These are phyloP conservation scores for Mycena olivaceomarginata DNA, from an alignment of 768 basidiomycete species.

Conservation along the genomic window DNA sequence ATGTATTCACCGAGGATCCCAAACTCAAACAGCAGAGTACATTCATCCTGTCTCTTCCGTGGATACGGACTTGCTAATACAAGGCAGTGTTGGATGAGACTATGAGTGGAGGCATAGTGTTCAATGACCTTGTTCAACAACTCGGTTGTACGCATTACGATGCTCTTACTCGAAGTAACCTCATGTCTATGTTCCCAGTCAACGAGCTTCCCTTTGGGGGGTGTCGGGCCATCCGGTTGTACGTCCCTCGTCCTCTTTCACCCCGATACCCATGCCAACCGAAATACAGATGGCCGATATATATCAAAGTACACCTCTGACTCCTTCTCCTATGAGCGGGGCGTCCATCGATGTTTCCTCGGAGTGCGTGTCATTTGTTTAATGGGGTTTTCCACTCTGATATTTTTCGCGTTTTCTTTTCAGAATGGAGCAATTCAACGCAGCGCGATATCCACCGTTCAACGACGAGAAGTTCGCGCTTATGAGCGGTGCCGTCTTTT, in stretches of 20 bases:
- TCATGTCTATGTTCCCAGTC: slow-evolving; percentile 41
- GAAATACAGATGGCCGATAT: slow-evolving; percentile 71
- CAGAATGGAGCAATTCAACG: slow-evolving; percentile 64
- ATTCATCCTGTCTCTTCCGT: background rate
- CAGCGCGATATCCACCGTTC: slow-evolving; percentile 72
- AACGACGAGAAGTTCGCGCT: slow-evolving; percentile 18
- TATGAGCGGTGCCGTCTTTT: background rate
- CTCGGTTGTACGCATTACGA: slow-evolving; percentile 61
- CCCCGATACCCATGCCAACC: background rate
- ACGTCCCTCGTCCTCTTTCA: slow-evolving; percentile 46
- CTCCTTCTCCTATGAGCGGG: slow-evolving; percentile 69
- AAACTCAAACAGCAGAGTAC: slow-evolving; percentile 61
- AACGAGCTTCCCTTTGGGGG: slow-evolving; percentile 68
- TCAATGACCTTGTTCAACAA: slow-evolving; percentile 79
- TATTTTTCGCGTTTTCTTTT: background rate
- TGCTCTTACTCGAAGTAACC: background rate
- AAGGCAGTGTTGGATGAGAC: slow-evolving; percentile 72
- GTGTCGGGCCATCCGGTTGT: slow-evolving; percentile 82
- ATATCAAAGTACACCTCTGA: slow-evolving; percentile 73
- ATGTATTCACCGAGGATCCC: slow-evolving; percentile 75
- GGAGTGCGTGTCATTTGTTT: slow-evolving; percentile 58
- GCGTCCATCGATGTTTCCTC: slow-evolving; percentile 70
- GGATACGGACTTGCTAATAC: background rate
- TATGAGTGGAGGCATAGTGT: slow-evolving; percentile 71
- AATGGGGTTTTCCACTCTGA: too few relatives aligned